These are phyloP conservation scores for Scytalidium sp. DNA, from an alignment of 2,329 filamentous ascomycete genomes.

Conservation along the genomic window DNA sequence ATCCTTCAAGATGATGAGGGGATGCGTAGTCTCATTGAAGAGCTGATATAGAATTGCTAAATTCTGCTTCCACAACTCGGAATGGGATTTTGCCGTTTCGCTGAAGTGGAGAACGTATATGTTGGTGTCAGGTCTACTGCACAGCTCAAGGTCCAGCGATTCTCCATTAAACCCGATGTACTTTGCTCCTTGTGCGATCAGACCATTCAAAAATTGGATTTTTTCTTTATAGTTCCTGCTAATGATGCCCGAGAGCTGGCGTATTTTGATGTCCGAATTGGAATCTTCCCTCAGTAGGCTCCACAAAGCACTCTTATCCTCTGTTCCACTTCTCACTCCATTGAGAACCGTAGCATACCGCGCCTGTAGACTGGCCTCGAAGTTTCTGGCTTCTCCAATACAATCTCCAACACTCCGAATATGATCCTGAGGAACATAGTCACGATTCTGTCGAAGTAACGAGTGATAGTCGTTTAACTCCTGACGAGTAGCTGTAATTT, in stretches of 20 bases:
- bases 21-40: slow-evolving; percentile 12
- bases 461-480: slow-evolving; percentile 16
- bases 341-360: slow-evolving; percentile 12
- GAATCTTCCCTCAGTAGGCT: slow-evolving; percentile 9
- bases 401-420: slow-evolving; percentile 9
- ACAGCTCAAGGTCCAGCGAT: slow-evolving; percentile 4
- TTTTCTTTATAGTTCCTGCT: slow-evolving; percentile 13
- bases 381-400: slow-evolving; percentile 4
- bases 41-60: slow-evolving; percentile 17
- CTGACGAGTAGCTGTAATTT: slow-evolving; percentile 10
- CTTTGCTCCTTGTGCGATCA: slow-evolving; percentile 16
- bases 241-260: slow-evolving; percentile 6
- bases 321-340: slow-evolving; percentile 13
- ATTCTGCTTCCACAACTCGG: slow-evolving; percentile 16
- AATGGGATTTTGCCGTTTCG: slow-evolving; percentile 8
- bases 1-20: too few relatives aligned
- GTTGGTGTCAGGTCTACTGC: slow-evolving; percentile 3
- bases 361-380: slow-evolving; percentile 8
- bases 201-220: slow-evolving; percentile 18
- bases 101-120: slow-evolving; percentile 24
- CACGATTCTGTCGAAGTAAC: slow-evolving; percentile 8
- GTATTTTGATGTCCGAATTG: slow-evolving; percentile 8
- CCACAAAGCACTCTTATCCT: slow-evolving; percentile 9
- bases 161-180: slow-evolving; percentile 21
- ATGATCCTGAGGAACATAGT: slow-evolving; percentile 16